These are phyloP conservation scores for Apiospora arundinis DNA, from an alignment of 2,329 filamentous ascomycete species.

Conservation along the genomic window DNA sequence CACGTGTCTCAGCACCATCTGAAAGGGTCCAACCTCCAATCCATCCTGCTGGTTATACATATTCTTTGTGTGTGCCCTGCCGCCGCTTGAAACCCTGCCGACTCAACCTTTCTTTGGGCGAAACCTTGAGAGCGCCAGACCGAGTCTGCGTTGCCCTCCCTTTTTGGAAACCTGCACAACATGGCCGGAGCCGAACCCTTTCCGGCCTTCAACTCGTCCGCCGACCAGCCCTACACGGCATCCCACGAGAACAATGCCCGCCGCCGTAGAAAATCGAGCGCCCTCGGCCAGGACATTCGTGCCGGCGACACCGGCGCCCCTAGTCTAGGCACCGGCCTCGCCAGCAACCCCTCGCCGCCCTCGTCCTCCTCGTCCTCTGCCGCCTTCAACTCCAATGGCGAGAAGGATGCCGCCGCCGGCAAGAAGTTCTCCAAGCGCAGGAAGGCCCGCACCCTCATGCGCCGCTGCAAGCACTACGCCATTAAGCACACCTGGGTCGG, in stretches of 20 bases:
- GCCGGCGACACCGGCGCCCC: constrained; percentile 63
- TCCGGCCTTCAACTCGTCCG: constrained; percentile 58
- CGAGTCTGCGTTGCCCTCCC: not conserved
- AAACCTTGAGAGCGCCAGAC: constrained; percentile 17
- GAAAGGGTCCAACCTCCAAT: not conserved
- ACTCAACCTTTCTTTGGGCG: constrained; percentile 6
- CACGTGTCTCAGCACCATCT: constrained; percentile 10
- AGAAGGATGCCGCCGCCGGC: constrained; percentile 34
- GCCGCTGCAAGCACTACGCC: constrained; percentile 57
- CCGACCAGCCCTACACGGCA: constrained; percentile 53
- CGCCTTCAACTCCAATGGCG: constrained; percentile 25
- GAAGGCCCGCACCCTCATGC: constrained; percentile 59
- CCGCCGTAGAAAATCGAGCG: constrained; percentile 63
- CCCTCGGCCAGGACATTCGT: constrained; percentile 58
- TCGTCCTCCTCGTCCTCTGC: constrained; percentile 29
- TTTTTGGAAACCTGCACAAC: not conserved
- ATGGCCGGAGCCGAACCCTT: constrained; percentile 62
- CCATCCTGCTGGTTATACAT: not conserved
- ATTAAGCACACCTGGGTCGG: constrained; percentile 67
- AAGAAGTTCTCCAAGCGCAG: constrained; percentile 61
- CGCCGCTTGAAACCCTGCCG: not conserved
- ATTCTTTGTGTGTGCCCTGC: constrained; percentile 3
- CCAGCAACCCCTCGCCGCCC: constrained; percentile 47
- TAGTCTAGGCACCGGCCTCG: constrained; percentile 58
- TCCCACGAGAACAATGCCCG: constrained; percentile 46